Evolutionary conservation across 148 eudicot species (phyloP), one percentile per base, ranked within the genome.

Genomic region (Silene latifolia): DNA sequence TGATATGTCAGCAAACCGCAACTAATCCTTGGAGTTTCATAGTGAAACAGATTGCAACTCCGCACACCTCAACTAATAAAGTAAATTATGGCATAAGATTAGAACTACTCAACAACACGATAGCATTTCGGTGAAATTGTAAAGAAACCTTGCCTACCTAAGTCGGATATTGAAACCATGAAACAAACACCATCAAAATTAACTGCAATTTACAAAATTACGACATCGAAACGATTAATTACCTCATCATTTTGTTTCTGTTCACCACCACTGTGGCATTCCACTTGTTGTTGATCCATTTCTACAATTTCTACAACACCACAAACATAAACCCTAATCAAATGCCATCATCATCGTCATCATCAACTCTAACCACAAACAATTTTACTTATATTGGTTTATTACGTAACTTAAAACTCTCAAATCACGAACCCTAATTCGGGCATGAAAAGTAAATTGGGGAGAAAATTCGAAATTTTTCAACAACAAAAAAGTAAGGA

Each of bases 181-280:
- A 35, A 25, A 20, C 46, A 59, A 9, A 25, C 75, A 32, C 5
- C n/a, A 69, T 47, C 29, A 69, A 10, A 73, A 69, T 42, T 9
- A 17, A 23, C 57, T 9, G 39, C 14, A 65, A 65, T 13, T 27
- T 29, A 51, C 13, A 24, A n/a, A 65, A 64, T 20, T 63, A 48
- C 42, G 23, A 63, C 4, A 47, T 1, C 11, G 25, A 21, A 60
- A 23, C 17, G 24, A 25, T 5, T 14, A 74, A 12, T 29, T 7
- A 74, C 77, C 77, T 74, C 77, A 46, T 74, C 71, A 48, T 53
- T 61, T 51, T 51, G 77, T 42, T 65, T 74, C 17, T 74, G 77
- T 64, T 74, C 77, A 65, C 47, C 71, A 21, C 71, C 77, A 65
- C 66, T 53, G 3, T 54, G 27, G 19, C 24, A 27, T 19, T 74